Conservation (phyloP, 805 yeast species). For the Blastobotrys parvus region DNA sequence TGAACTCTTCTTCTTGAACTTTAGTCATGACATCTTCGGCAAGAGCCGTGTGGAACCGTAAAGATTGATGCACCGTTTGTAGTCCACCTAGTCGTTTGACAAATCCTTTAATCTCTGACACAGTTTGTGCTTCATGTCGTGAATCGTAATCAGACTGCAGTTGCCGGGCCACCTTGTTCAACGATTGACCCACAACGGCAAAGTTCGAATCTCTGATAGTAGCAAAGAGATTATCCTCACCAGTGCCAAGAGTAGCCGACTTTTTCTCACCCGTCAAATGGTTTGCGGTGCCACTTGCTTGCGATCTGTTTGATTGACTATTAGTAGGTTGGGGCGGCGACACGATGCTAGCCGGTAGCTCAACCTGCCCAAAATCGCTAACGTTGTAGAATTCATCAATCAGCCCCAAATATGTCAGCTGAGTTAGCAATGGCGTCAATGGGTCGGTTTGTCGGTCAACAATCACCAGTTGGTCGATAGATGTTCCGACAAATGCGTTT, state of each 20-base stretch:
- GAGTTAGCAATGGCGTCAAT: conserved; percentile 62
- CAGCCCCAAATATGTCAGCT: conserved; percentile 74
- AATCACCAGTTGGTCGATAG: conserved; percentile 55
- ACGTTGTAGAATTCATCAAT: conserved; percentile 62
- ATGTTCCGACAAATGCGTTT: conserved; percentile 24
- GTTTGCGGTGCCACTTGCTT: not conserved
- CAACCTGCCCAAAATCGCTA: conserved; percentile 26
- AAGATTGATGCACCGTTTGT: conserved; percentile 56
- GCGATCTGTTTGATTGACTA: not conserved
- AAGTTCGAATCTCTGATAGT: conserved; percentile 62
- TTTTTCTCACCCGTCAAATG: conserved; percentile 1
- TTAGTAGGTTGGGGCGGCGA: conserved; percentile 5
- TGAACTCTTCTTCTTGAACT: conserved; percentile 31
- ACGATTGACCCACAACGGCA: conserved; percentile 63
- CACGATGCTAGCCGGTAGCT: conserved; percentile 22
- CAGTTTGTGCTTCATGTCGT: conserved; percentile 47
- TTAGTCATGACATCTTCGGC: conserved; percentile 54
- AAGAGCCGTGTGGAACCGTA: conserved; percentile 66
- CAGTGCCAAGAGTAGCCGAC: conserved; percentile 3
- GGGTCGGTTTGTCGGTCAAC: conserved; percentile 73
- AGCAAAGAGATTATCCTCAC: conserved; percentile 32
- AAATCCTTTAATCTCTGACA: conserved; percentile 59
- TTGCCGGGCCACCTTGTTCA: conserved; percentile 62
- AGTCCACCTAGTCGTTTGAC: conserved; percentile 62
- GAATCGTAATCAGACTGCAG: conserved; percentile 62